These are phyloP conservation scores for Lathyrus sativus DNA, from an alignment of 306 rosid species.

Conservation along the genomic window DNA sequence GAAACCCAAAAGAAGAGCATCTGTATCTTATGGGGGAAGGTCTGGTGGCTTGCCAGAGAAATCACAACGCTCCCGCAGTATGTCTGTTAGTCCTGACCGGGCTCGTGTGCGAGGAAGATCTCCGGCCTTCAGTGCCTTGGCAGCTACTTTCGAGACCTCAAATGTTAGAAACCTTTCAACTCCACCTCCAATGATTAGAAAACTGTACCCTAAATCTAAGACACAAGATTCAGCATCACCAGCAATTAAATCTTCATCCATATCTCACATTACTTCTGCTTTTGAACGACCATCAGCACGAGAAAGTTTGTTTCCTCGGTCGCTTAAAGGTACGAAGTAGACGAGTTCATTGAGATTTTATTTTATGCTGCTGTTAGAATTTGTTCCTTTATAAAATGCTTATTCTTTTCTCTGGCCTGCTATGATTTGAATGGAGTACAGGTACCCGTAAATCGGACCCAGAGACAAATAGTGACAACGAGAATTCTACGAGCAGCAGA, in stretches of 20 bases:
- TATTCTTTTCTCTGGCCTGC: conserved; percentile 31
- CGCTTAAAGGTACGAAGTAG: conserved; percentile 59
- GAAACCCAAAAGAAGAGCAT: conserved; percentile 87
- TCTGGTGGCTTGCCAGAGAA: conserved; percentile 78
- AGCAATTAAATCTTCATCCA: conserved; percentile 65
- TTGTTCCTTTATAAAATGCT: conserved; percentile 18
- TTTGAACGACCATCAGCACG: conserved; percentile 73
- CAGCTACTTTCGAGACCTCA: conserved; percentile 82
- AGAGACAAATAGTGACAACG: conserved; percentile 46
- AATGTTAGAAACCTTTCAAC: conserved; percentile 87
- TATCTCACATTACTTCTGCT: conserved; percentile 62
- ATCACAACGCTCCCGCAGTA: conserved; percentile 91
- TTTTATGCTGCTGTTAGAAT: conserved; percentile 9
- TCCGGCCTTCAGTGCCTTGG: conserved; percentile 93
- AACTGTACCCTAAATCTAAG: conserved; percentile 78
- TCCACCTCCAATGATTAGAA: conserved; percentile 88
- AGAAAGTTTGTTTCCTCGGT: conserved; percentile 73
- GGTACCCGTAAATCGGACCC: conserved; percentile 50
- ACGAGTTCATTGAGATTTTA: conserved; percentile 32
- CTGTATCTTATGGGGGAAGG: conserved; percentile 81
- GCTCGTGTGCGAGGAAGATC: conserved; percentile 96
- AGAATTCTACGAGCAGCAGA: conserved; percentile 53
- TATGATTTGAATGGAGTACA: conserved; percentile 49
- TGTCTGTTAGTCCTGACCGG: conserved; percentile 92
- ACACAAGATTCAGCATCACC: conserved; percentile 58